A percentile compares a stretch with the other conserved stretches of the same genome.
These are phyloP conservation scores for Coemansia sp. DNA, from an alignment of 192 early-diverging fungal genomes.

Conservation along the genomic window DNA sequence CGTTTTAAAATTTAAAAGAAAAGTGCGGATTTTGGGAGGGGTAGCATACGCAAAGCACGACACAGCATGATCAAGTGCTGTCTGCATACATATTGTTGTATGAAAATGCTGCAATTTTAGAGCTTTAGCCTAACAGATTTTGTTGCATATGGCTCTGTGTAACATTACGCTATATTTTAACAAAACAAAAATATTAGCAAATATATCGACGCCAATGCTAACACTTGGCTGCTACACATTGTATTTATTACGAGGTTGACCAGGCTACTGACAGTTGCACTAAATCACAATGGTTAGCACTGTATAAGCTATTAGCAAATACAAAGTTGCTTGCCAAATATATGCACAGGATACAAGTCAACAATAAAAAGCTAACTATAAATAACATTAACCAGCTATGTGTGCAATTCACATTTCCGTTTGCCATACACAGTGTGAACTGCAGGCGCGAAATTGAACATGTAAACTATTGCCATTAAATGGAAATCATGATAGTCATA, in stretches of 20 bases:
- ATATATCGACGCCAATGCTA: not conserved
- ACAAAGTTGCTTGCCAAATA: not conserved
- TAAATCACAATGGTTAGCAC: not conserved
- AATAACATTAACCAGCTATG: not conserved
- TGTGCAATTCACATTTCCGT: not conserved
- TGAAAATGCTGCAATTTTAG: not conserved
- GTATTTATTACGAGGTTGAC: not conserved
- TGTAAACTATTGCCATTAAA: not conserved
- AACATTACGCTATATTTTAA: too few species aligned
- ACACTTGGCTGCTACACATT: not conserved
- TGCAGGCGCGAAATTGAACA: not conserved
- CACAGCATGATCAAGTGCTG: too few species aligned
- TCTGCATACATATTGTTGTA: not conserved
- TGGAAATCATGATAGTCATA: not conserved
- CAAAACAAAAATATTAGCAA: too few species aligned
- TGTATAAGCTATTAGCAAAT: not conserved
- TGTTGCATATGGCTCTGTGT: not conserved
- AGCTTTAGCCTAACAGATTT: not conserved
- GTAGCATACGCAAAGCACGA: too few species aligned
- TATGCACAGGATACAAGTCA: not conserved
- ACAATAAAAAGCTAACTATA: not conserved
- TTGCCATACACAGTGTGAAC: not conserved
- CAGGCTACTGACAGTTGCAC: not conserved
- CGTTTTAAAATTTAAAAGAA: not conserved
- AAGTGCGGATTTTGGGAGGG: not conserved